Base-by-base conservation (phyloP, 1,284 basidiomycete genomes). In the Ustilago lituana region DNA sequence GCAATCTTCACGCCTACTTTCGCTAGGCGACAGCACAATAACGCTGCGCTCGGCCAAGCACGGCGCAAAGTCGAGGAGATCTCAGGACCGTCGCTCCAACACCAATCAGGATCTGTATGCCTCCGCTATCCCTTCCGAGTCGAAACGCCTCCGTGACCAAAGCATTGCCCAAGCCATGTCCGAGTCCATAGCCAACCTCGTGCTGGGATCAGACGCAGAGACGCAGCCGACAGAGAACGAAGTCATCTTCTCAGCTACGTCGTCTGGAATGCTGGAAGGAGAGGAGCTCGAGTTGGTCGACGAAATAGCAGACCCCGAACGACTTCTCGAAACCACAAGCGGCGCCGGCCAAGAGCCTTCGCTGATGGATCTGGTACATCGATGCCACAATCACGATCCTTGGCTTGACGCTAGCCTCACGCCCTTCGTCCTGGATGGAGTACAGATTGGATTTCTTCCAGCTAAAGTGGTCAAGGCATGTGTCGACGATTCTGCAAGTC, bases 321-420 rank as follows among this genome's bases (percentile, higher is more conserved):
- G 53, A 20, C 45, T 48, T 33, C 27, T 57, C 11, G 54, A 60
- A 20, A 10, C 27, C 19, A 15, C 26, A 7, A 24, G 20, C 11
- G 23, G 17, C 1, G 7, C 33, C 5, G 56, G 45, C 14, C 20
- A 41, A n/a, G 19, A 32, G 17, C 63, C 58, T 14, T 60, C 51
- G 27, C 54, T 79, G 17, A 45, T 79, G 5, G 74, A 73, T 17
- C 52, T 77, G 10, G 65, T 77, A 11, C 52, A 65, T 27, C 50
- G 57, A 27, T 77, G 74, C 39, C 78, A 80, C 52, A 81, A 81
- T 37, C 58, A 72, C 64, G 66, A 79, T 31, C 79, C 79, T 15
- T 79, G 77, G 78, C 47, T 49, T 2, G 77, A 80, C 35, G 27
- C 50, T 0, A 51, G 38, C 11, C 49, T 79, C 22, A 59, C 61